These are phyloP conservation scores for Sugiyamaella novakii DNA, from an alignment of 1,139 yeast genomes.

Conservation along the genomic window DNA sequence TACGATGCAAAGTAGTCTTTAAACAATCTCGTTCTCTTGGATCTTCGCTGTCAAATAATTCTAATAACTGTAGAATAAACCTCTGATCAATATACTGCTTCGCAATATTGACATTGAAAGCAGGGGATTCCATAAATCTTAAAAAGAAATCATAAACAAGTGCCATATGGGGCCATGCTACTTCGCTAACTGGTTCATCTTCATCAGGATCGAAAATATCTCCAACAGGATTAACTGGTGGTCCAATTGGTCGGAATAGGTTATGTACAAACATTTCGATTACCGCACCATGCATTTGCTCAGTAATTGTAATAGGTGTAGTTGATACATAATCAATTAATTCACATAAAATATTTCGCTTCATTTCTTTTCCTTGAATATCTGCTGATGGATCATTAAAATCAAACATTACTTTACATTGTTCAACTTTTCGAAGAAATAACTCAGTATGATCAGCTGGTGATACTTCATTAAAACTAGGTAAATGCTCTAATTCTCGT, in stretches of 20 bases:
- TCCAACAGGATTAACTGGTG: constrained; percentile 96
- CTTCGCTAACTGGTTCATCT: constrained; percentile 95
- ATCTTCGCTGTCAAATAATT: constrained; percentile 93
- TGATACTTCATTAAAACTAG: constrained; percentile 86
- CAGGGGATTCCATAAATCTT: constrained; percentile 91
- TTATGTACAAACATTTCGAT: constrained; percentile 88
- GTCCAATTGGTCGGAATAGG: constrained; percentile 93
- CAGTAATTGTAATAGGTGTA: constrained; percentile 76
- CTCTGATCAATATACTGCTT: constrained; percentile 92
- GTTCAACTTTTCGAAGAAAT: constrained; percentile 86
- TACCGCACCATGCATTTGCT: constrained; percentile 86
- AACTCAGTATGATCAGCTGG: constrained; percentile 82
- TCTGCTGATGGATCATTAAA: constrained; percentile 92
- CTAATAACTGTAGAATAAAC: constrained; percentile 77
- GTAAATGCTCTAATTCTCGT: constrained; percentile 77
- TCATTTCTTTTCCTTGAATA: constrained; percentile 88
- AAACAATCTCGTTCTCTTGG: constrained; percentile 94
- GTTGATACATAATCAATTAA: constrained; percentile 85
- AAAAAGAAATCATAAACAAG: constrained; percentile 91
- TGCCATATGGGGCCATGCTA: constrained; percentile 99
- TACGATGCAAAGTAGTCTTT: constrained; percentile 91
- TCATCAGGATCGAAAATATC: constrained; percentile 97
- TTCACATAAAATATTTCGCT: constrained; percentile 82
- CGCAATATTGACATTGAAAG: constrained; percentile 90
- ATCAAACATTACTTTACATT: constrained; percentile 92